Percentiles rank a stretch among this genome's conserved stretches.
phyloP scores from a whole-genome alignment of 441 rosid species.

The Populus tomentosa region DNA sequence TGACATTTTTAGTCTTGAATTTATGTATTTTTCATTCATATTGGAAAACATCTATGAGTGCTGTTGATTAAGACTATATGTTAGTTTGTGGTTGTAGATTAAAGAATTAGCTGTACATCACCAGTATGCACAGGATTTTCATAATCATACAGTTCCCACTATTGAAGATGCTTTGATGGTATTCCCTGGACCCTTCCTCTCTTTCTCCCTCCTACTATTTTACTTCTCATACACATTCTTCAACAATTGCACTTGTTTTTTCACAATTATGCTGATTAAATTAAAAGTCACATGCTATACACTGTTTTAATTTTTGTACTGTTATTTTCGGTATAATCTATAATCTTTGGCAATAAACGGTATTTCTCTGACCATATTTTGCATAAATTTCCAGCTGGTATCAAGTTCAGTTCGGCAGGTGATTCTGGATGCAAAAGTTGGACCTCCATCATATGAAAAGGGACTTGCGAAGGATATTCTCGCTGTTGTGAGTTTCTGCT shows the following conservation, averaged over 20 bases:
- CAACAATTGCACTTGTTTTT: not conserved
- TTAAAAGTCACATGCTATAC: conserved; percentile 3
- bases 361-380: conserved; percentile 20
- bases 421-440: conserved; percentile 90
- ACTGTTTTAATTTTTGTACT: not conserved
- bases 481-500: conserved; percentile 59
- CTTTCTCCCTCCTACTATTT: conserved; percentile 4
- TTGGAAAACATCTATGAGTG: not conserved
- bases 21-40: not conserved
- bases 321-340: conserved; percentile 6
- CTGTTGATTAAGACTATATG: conserved; percentile 34
- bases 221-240: conserved; percentile 8
- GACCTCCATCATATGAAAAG: conserved; percentile 83
- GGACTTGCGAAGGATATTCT: conserved; percentile 82
- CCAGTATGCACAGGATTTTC: conserved; percentile 33
- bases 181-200: conserved; percentile 13
- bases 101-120: conserved; percentile 42
- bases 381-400: conserved; percentile 42
- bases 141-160: conserved; percentile 53
- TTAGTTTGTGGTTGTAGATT: conserved; percentile 54
- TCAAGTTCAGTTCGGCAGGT: conserved; percentile 71
- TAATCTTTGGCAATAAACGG: not conserved
- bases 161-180: conserved; percentile 81
- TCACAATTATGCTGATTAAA: conserved; percentile 6
- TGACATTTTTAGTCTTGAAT: not conserved